Percentiles rank a stretch among this genome's conserved stretches.
Evolutionary conservation across 2,329 filamentous ascomycete genomes (phyloP).

Genomic region (Paecilomyces sp.): DNA sequence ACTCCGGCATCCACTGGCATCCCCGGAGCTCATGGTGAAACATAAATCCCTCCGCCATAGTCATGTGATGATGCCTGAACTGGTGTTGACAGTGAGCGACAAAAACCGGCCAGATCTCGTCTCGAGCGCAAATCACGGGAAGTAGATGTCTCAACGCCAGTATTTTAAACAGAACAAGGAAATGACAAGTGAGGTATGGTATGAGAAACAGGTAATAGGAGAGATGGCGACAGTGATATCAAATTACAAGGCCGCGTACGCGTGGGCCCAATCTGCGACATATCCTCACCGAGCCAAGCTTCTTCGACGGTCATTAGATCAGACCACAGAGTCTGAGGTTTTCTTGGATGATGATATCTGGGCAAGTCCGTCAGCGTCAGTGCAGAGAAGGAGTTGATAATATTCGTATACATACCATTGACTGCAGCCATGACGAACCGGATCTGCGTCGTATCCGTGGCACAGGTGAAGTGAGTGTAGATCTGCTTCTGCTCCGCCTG

Average conservation of each 20-base stretch:
- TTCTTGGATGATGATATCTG: slow-evolving; percentile 99
- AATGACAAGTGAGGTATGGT: slow-evolving; percentile 17
- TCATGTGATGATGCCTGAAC: neutral
- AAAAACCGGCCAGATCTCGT: slow-evolving; percentile 21
- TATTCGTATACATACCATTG: slow-evolving; percentile 62
- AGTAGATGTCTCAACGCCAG: slow-evolving; percentile 25
- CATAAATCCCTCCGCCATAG: neutral
- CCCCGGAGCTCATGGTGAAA: slow-evolving; percentile 12
- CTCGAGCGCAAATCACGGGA: slow-evolving; percentile 15
- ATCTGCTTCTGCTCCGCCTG: slow-evolving; percentile 99
- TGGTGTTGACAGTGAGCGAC: neutral
- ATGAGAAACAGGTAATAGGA: slow-evolving; percentile 8
- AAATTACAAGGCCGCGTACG: slow-evolving; percentile 23
- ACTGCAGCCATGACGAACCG: slow-evolving; percentile 99
- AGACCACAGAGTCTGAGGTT: slow-evolving; percentile 95
- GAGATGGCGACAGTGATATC: slow-evolving; percentile 8
- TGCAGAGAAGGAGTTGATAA: slow-evolving; percentile 1
- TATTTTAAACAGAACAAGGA: slow-evolving; percentile 21
- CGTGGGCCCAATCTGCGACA: slow-evolving; percentile 25
- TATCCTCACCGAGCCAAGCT: slow-evolving; percentile 15
- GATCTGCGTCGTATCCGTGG: slow-evolving; percentile 97
- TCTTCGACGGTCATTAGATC: slow-evolving; percentile 57
- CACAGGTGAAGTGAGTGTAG: slow-evolving; percentile 99
- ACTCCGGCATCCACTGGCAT: slow-evolving; percentile 7
- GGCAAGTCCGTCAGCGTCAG: slow-evolving; percentile 11